Conservation (phyloP, 805 yeast species). For the Lipomyces mesembrius region DNA sequence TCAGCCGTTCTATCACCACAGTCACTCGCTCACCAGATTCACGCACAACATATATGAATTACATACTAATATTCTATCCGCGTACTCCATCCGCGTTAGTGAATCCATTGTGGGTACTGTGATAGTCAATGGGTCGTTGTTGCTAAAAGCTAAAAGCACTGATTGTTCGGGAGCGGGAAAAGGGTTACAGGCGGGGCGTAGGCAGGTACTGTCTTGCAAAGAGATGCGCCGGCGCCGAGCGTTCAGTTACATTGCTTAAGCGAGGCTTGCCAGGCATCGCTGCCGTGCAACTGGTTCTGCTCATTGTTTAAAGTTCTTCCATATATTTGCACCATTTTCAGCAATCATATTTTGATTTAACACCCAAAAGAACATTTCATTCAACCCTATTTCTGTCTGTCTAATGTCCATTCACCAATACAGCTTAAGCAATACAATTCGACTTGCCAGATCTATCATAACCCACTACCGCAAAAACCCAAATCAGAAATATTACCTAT, state of each 20-base stretch:
- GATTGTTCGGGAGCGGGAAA: neutral
- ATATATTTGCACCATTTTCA: neutral
- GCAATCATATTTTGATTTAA: neutral
- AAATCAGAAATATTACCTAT: neutral
- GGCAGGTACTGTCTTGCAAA: neutral
- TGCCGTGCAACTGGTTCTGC: no score
- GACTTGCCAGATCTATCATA: neutral
- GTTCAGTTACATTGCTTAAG: neutral
- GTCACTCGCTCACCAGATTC: neutral
- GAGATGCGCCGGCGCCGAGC: neutral
- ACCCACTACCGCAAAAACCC: neutral
- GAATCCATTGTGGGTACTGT: slow-evolving; percentile 30
- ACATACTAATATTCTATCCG: slow-evolving; percentile 36
- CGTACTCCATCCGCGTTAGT: slow-evolving; percentile 34
- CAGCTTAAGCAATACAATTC: neutral
- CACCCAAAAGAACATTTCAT: neutral
- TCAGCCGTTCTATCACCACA: neutral
- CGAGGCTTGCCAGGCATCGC: no score
- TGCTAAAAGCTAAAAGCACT: neutral
- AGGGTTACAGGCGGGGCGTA: neutral
- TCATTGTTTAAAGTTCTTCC: no score
- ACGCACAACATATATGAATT: neutral
- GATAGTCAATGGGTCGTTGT: neutral
- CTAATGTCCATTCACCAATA: neutral
- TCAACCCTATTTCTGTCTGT: neutral